A percentile compares a stretch with the other conserved stretches of the same genome.
These are phyloP conservation scores for Emericellopsis cladophorae DNA, from an alignment of 2,329 filamentous ascomycete genomes.

Conservation along the genomic window DNA sequence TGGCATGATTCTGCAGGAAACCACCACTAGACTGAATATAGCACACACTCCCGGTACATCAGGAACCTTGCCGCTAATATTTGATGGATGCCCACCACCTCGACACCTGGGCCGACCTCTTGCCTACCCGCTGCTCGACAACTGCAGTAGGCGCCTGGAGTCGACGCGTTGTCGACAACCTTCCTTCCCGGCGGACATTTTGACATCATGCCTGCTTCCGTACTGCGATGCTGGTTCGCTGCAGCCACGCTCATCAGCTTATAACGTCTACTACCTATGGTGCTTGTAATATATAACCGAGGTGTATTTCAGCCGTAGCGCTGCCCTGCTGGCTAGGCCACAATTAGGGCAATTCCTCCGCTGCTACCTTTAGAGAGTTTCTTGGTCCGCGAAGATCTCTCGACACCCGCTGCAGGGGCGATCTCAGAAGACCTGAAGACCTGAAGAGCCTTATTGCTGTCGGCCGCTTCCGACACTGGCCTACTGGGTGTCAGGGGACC, in stretches of 20 bases:
- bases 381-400: not conserved
- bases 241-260: too few relatives aligned
- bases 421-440: not conserved
- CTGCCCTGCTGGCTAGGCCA: not conserved
- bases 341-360: not conserved
- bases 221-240: too few relatives aligned
- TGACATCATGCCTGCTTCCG: too few relatives aligned
- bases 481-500: too few relatives aligned
- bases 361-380: too few relatives aligned
- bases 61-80: not conserved
- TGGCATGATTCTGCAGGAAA: not conserved
- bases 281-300: too few relatives aligned
- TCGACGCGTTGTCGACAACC: too few relatives aligned
- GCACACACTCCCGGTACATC: not conserved
- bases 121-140: not conserved
- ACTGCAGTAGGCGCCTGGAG: too few relatives aligned
- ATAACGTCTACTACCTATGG: too few relatives aligned
- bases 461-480: conserved; percentile 1
- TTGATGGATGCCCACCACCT: not conserved
- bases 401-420: not conserved
- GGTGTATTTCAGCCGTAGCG: not conserved
- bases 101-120: not conserved
- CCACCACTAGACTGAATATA: not conserved
- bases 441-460: not conserved
- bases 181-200: too few relatives aligned